Conservation (phyloP, 2,329 filamentous ascomycete genomes). For the Colletotrichum sp. region DNA sequence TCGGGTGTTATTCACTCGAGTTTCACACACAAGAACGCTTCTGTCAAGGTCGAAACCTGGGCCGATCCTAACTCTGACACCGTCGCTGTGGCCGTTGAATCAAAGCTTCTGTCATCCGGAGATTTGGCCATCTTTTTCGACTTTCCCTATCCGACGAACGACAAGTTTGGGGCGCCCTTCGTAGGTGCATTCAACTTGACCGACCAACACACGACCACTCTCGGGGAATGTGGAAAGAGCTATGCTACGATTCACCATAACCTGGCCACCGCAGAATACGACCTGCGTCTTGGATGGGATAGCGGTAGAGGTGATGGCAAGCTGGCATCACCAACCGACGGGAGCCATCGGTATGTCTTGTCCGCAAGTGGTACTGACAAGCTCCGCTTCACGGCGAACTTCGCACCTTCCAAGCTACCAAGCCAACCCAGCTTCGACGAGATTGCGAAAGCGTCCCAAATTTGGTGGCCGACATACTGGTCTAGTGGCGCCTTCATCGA, state of each 20-base stretch:
- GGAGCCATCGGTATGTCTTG: conserved; percentile 50
- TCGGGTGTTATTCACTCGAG: conserved; percentile 47
- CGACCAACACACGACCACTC: conserved; percentile 44
- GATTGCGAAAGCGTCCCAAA: conserved; percentile 33
- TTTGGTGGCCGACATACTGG: conserved; percentile 58
- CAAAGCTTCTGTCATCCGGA: conserved; percentile 40
- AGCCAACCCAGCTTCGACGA: conserved; percentile 27
- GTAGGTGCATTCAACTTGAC: conserved; percentile 57
- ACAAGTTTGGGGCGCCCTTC: conserved; percentile 60
- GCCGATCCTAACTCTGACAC: conserved; percentile 51
- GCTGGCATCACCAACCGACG: conserved; percentile 35
- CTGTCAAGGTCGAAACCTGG: conserved; percentile 47
- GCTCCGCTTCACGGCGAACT: conserved; percentile 35
- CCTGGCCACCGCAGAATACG: conserved; percentile 47
- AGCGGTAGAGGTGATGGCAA: conserved; percentile 24
- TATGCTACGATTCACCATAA: conserved; percentile 47
- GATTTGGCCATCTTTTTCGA: conserved; percentile 54
- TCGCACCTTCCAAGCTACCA: conserved; percentile 29
- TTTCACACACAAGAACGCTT: conserved; percentile 44
- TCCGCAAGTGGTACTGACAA: conserved; percentile 25
- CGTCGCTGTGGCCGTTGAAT: conserved; percentile 47
- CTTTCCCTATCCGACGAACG: conserved; percentile 52
- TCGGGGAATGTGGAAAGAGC: conserved; percentile 28
- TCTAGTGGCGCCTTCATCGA: conserved; percentile 56
- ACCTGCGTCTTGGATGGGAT: conserved; percentile 43